Percentiles rank a stretch among this genome's conserved stretches.
Evolutionary conservation across 352 stramenopile species (phyloP).

Genomic region (Bremia lactucae): DNA sequence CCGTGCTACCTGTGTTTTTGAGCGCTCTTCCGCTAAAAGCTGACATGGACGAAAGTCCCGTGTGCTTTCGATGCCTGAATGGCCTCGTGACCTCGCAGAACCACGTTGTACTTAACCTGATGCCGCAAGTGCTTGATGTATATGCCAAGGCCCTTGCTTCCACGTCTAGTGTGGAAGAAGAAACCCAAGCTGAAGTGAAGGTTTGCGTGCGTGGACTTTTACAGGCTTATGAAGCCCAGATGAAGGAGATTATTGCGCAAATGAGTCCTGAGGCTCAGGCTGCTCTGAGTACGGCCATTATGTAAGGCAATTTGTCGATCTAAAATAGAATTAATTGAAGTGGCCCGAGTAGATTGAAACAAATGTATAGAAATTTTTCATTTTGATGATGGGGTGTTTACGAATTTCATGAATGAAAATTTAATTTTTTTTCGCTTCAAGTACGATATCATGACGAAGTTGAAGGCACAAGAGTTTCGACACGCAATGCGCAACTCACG

Average conservation of each 20-base stretch:
- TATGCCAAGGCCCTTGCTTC: constrained; percentile 65
- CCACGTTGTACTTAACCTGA: constrained; percentile 49
- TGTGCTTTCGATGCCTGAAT: constrained; percentile 91
- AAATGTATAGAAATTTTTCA: constrained; percentile 32
- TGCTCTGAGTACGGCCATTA: constrained; percentile 44
- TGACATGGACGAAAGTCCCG: constrained; percentile 94
- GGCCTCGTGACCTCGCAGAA: constrained; percentile 89
- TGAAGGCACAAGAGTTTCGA: no score
- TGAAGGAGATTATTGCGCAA: constrained; percentile 65
- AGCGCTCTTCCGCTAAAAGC: constrained; percentile 90
- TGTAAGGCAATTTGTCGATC: constrained; percentile 26
- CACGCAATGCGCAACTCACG: no score
- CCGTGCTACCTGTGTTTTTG: constrained; percentile 92
- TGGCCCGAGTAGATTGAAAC: constrained; percentile 20
- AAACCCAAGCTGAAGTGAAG: constrained; percentile 67
- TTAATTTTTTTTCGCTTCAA: no score
- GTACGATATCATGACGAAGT: no score
- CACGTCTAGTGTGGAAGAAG: constrained; percentile 57
- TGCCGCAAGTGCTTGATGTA: constrained; percentile 68
- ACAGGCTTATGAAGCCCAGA: constrained; percentile 59
- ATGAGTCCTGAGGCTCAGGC: constrained; percentile 64
- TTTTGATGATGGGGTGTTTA: no score
- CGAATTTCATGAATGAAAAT: no score
- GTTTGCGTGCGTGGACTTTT: constrained; percentile 53
- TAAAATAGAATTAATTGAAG: no score